Conservation (phyloP, 306 rosid genomes). For the Casuarina equisetifolia region DNA sequence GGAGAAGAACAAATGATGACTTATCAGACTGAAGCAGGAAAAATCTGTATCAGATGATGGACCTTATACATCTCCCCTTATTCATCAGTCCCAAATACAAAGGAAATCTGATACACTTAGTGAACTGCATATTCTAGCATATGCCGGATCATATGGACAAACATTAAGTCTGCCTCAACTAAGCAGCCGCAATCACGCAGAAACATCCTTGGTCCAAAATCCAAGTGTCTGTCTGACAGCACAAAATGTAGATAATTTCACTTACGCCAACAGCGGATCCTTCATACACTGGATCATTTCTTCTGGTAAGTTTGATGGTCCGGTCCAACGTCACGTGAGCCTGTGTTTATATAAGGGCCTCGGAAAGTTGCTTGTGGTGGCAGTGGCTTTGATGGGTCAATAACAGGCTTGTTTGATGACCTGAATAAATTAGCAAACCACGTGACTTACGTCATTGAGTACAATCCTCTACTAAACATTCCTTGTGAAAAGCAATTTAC, state of each 20-base stretch:
- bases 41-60: neutral
- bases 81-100: neutral
- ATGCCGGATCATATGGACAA: neutral
- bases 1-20: neutral
- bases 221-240: slow-evolving; percentile 10
- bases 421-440: slow-evolving; percentile 31
- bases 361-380: slow-evolving; percentile 94
- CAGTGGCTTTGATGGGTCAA: slow-evolving; percentile 78
- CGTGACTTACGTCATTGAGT: slow-evolving; percentile 17
- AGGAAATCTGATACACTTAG: slow-evolving; percentile 6
- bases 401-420: slow-evolving; percentile 78
- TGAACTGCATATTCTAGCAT: neutral
- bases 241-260: neutral
- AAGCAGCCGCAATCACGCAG: neutral
- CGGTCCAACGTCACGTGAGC: slow-evolving; percentile 88
- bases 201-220: slow-evolving; percentile 3
- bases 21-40: neutral
- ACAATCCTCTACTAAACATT: neutral
- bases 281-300: slow-evolving; percentile 45
- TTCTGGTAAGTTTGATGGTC: slow-evolving; percentile 54
- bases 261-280: neutral
- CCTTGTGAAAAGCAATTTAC: slow-evolving; percentile 22
- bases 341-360: slow-evolving; percentile 95
- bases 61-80: slow-evolving; percentile 10
- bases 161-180: neutral